These are phyloP conservation scores for Annulohypoxylon maeteangense DNA, from an alignment of 495 filamentous ascomycete genomes.

Conservation along the genomic window DNA sequence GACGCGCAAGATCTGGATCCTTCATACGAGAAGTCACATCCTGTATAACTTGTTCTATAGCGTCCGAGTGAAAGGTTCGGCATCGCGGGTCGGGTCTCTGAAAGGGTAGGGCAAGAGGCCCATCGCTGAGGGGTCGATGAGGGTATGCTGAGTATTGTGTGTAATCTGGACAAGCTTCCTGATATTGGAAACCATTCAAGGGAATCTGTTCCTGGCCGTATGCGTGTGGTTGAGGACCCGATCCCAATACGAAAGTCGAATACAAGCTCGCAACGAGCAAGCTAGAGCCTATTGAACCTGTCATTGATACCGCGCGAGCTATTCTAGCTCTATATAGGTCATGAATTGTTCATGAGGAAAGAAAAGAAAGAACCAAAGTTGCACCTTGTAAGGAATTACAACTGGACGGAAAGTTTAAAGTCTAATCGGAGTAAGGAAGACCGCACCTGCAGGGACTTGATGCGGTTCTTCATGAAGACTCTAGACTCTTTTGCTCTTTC, in stretches of 20 bases:
- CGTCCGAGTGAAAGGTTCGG: slow-evolving; percentile 85
- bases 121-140: slow-evolving; percentile 78
- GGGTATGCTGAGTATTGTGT: slow-evolving; percentile 59
- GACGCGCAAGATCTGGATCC: slow-evolving; percentile 86
- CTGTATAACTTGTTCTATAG: slow-evolving; percentile 87
- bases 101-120: slow-evolving; percentile 83
- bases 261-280: slow-evolving; percentile 38
- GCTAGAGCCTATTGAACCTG: slow-evolving; percentile 26
- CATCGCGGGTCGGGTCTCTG: slow-evolving; percentile 84
- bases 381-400: background rate
- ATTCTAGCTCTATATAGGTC: slow-evolving; percentile 24
- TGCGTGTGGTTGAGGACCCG: slow-evolving; percentile 31
- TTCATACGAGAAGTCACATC: slow-evolving; percentile 82
- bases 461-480: background rate
- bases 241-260: slow-evolving; percentile 12
- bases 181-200: slow-evolving; percentile 39
- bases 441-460: slow-evolving; percentile 31
- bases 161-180: slow-evolving; percentile 65
- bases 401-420: slow-evolving; percentile 6
- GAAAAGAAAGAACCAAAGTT: slow-evolving; percentile 4
- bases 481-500: background rate
- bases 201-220: slow-evolving; percentile 46
- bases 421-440: slow-evolving; percentile 7
- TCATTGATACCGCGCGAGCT: slow-evolving; percentile 30
- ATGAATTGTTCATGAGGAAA: slow-evolving; percentile 31